A percentile compares a stretch with the other conserved stretches of the same genome.
These are phyloP conservation scores for Voacanga thouarsii DNA, from an alignment of 257 asterid genomes.

Conservation along the genomic window DNA sequence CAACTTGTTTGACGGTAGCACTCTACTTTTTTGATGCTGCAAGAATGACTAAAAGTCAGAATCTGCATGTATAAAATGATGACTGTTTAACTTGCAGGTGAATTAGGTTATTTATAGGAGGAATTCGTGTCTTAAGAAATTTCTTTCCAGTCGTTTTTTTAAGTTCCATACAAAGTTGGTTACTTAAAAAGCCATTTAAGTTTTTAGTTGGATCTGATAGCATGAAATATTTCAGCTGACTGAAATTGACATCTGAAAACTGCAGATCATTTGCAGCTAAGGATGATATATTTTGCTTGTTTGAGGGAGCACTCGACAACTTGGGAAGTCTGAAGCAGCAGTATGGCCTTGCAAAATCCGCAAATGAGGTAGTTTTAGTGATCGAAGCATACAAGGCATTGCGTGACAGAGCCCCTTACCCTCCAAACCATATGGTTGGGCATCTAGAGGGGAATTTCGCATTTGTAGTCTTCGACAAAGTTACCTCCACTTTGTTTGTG, in stretches of 20 bases:
- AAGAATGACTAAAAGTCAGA: background rate
- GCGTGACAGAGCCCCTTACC: constrained; percentile 98
- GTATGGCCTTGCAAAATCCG: constrained; percentile 85
- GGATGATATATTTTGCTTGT: constrained; percentile 95
- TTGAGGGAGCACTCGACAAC: constrained; percentile 89
- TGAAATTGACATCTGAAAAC: background rate
- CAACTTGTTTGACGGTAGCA: background rate
- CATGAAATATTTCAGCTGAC: background rate
- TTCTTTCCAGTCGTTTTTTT: background rate
- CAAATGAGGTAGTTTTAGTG: constrained; percentile 86
- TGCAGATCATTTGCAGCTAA: constrained; percentile 87
- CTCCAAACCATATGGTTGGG: constrained; percentile 93
- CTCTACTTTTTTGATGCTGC: background rate
- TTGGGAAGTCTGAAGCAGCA: constrained; percentile 91
- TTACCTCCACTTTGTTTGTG: constrained; percentile 85
- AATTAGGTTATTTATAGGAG: background rate
- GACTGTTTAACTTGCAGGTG: background rate
- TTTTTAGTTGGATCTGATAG: background rate
- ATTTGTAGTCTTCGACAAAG: constrained; percentile 78
- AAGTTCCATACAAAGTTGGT: background rate
- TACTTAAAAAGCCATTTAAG: background rate
- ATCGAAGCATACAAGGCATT: constrained; percentile 98
- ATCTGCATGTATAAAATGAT: background rate
- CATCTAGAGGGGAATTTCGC: constrained; percentile 91
- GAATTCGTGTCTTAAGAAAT: background rate